Conservation (phyloP, 2,329 filamentous ascomycete genomes). For the Ascochyta fabae region DNA sequence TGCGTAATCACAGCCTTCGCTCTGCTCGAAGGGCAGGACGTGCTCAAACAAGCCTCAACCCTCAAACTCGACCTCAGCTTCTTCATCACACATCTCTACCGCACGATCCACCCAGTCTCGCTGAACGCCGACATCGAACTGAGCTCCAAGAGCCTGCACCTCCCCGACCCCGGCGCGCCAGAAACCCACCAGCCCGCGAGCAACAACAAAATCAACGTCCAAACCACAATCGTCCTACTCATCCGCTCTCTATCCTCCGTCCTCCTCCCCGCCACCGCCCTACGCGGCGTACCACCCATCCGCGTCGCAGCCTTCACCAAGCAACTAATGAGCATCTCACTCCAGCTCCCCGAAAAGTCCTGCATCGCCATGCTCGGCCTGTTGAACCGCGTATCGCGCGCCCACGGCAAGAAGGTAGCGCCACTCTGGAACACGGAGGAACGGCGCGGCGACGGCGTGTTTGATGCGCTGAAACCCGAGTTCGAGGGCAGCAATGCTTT, state of each 20-base stretch:
- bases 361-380: constrained; percentile 79
- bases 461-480: constrained; percentile 71
- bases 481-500: constrained; percentile 91
- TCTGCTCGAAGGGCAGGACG: constrained; percentile 93
- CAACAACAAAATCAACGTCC: constrained; percentile 83
- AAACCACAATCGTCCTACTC: constrained; percentile 91
- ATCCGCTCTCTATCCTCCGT: constrained; percentile 84
- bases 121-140: constrained; percentile 87
- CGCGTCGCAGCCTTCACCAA: constrained; percentile 93
- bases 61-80: constrained; percentile 91
- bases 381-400: constrained; percentile 77
- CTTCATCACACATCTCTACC: constrained; percentile 94
- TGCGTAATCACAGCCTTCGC: constrained; percentile 97
- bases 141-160: constrained; percentile 73
- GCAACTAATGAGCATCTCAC: constrained; percentile 78
- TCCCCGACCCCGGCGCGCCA: constrained; percentile 67
- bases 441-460: constrained; percentile 86
- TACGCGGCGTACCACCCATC: constrained; percentile 77
- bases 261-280: constrained; percentile 76
- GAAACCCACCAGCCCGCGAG: constrained; percentile 49
- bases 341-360: constrained; percentile 92
- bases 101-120: constrained; percentile 77
- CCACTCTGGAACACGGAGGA: constrained; percentile 96
- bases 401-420: constrained; percentile 80
- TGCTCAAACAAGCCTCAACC: constrained; percentile 78